Evolutionary conservation across 169 alveolate genomes (phyloP).

Genomic region (Plasmodium knowlesi): DNA sequence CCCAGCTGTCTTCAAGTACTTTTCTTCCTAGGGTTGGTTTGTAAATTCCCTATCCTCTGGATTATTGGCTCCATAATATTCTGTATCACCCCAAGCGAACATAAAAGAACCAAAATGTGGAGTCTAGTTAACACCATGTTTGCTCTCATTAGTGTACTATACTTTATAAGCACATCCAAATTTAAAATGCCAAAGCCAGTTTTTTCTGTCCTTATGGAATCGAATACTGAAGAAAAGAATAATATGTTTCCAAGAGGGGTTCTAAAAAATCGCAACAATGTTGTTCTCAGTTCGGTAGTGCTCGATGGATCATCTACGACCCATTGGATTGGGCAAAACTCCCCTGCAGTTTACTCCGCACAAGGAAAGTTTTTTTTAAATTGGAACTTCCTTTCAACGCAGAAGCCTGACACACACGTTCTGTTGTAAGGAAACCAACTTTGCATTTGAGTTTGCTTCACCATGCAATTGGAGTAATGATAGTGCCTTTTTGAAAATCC

Average conservation of each 20-base stretch:
- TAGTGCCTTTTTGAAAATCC: background rate
- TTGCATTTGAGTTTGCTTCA: background rate
- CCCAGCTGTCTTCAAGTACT: constrained; percentile 65
- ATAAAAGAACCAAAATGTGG: constrained; percentile 67
- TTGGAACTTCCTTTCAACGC: constrained; percentile 34
- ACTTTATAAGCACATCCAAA: constrained; percentile 47
- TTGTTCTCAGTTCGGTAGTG: background rate
- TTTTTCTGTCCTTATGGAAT: constrained; percentile 16
- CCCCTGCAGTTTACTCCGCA: background rate
- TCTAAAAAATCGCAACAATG: background rate
- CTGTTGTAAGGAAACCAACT: background rate
- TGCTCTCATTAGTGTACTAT: constrained; percentile 42
- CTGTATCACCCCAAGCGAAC: constrained; percentile 65
- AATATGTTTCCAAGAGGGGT: constrained; percentile 5
- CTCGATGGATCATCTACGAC: background rate
- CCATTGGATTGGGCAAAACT: constrained; percentile 4
- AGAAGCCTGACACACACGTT: constrained; percentile 37
- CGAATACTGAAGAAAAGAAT: constrained; percentile 6
- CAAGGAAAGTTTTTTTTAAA: background rate
- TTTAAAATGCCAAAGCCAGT: constrained; percentile 20
- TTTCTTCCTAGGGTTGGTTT: constrained; percentile 52
- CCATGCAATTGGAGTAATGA: background rate
- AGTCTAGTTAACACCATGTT: constrained; percentile 31
- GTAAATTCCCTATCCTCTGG: constrained; percentile 74
- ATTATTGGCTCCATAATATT: constrained; percentile 51